Evolutionary conservation across 179 eudicot genomes (phyloP).

Genomic region (Amaranthus tricolor): DNA sequence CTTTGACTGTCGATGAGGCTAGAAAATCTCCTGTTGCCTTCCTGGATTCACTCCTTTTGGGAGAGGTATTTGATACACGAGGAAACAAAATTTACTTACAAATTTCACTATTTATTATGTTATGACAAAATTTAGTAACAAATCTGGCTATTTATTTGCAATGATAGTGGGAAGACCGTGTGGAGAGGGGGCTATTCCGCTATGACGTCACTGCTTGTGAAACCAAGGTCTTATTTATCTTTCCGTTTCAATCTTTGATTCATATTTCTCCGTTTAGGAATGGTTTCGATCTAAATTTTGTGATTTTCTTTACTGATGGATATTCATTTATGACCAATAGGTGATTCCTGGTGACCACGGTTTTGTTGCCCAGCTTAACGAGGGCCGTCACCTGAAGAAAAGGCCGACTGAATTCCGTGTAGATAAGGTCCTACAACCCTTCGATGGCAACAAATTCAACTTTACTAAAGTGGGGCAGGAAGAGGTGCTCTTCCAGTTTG

Average conservation of each 20-base stretch:
- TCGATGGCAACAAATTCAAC: slow-evolving; percentile 88
- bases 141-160: slow-evolving; percentile 9
- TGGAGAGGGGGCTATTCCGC: slow-evolving; percentile 90
- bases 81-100: background rate
- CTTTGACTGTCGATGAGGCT: slow-evolving; percentile 33
- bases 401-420: slow-evolving; percentile 95
- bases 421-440: slow-evolving; percentile 86
- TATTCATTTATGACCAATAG: slow-evolving; percentile 28
- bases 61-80: slow-evolving; percentile 59
- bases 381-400: slow-evolving; percentile 94
- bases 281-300: background rate
- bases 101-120: background rate
- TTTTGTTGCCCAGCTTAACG: slow-evolving; percentile 82
- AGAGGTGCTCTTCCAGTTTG: slow-evolving; percentile 86
- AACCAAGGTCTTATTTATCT: slow-evolving; percentile 62
- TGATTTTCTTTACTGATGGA: slow-evolving; percentile 16
- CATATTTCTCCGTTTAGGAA: background rate
- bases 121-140: background rate
- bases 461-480: slow-evolving; percentile 95
- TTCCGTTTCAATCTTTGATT: background rate
- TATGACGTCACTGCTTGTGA: slow-evolving; percentile 97
- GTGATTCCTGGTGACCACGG: slow-evolving; percentile 70
- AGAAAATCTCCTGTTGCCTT: slow-evolving; percentile 71
- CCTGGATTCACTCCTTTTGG: slow-evolving; percentile 85
- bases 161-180: slow-evolving; percentile 91